Conservation (phyloP, 2,329 filamentous ascomycete species). For the Epichloe elymi region DNA sequence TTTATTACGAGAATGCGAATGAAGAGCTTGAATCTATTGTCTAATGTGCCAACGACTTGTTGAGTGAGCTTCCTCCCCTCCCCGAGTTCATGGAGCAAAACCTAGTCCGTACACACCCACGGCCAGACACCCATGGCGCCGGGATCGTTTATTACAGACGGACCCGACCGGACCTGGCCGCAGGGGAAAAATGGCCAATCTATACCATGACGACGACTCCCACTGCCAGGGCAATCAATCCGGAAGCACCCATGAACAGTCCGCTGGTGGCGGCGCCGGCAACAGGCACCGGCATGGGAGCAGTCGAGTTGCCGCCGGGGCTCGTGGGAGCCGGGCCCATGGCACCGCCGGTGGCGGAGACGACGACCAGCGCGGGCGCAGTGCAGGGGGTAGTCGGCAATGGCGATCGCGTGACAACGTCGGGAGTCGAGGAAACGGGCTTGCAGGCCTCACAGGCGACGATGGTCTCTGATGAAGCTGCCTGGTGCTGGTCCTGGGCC, state of each 20-base stretch:
- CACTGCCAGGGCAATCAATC: background rate
- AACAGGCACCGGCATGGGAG: background rate
- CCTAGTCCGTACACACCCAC: no score
- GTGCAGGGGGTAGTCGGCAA: constrained; percentile 6
- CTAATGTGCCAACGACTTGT: no score
- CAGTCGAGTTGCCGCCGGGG: background rate
- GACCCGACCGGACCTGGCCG: no score
- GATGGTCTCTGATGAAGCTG: background rate
- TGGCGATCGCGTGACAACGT: constrained; percentile 7
- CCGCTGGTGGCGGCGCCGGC: background rate
- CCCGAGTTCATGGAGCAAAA: no score
- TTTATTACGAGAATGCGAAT: no score
- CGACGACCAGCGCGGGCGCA: constrained; percentile 3
- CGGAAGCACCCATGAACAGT: background rate
- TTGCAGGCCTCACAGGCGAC: constrained; percentile 4
- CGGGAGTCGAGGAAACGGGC: constrained; percentile 5
- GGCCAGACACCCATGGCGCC: background rate
- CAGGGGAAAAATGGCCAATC: no score
- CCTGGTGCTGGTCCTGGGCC: background rate
- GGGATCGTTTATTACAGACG: background rate
- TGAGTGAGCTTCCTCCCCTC: no score
- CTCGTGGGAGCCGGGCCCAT: background rate
- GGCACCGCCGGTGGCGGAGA: background rate
- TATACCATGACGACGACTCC: background rate
- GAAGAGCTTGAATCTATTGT: no score